phyloP scores from a whole-genome alignment of 495 filamentous ascomycete species.

The Penicillium lagena region DNA sequence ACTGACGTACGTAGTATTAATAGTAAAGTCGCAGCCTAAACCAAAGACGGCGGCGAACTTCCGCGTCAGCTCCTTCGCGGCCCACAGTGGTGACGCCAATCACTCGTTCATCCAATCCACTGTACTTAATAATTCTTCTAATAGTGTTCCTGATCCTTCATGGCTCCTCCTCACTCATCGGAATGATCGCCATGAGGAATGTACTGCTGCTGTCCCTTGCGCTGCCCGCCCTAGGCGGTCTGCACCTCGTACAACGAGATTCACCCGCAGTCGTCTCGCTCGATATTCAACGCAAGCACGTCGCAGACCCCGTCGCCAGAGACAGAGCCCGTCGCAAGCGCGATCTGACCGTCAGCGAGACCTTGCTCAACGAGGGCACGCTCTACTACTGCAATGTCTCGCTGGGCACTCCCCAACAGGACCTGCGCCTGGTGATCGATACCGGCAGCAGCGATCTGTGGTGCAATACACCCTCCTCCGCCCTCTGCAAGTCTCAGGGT shows the following conservation, averaged over 20 bases:
- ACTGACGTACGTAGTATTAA: conserved; percentile 2
- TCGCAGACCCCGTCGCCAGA: conserved; percentile 25
- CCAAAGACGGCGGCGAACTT: too few relatives aligned
- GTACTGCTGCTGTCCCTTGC: conserved; percentile 13
- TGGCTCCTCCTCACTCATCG: too few relatives aligned
- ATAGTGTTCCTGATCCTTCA: not conserved
- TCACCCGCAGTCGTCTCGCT: conserved; percentile 30
- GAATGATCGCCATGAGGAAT: conserved; percentile 11
- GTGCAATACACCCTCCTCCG: conserved; percentile 65
- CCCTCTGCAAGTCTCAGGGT: conserved; percentile 41
- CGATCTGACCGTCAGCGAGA: conserved; percentile 22
- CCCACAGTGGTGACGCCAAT: too few relatives aligned
- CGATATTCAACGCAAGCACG: conserved; percentile 30
- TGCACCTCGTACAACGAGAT: conserved; percentile 28
- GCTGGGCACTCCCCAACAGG: conserved; percentile 63
- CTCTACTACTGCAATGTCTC: conserved; percentile 69
- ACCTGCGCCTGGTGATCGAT: conserved; percentile 63
- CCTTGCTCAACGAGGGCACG: conserved; percentile 38
- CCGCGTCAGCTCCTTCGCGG: too few relatives aligned
- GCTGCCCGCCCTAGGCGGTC: conserved; percentile 7
- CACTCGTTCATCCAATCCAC: too few relatives aligned
- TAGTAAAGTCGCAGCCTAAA: too few relatives aligned
- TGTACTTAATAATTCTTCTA: not conserved
- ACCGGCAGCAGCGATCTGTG: conserved; percentile 89
- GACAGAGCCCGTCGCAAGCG: conserved; percentile 30